Conservation (phyloP, 2,329 filamentous ascomycete genomes). For the Rugonectria rugulosa region DNA sequence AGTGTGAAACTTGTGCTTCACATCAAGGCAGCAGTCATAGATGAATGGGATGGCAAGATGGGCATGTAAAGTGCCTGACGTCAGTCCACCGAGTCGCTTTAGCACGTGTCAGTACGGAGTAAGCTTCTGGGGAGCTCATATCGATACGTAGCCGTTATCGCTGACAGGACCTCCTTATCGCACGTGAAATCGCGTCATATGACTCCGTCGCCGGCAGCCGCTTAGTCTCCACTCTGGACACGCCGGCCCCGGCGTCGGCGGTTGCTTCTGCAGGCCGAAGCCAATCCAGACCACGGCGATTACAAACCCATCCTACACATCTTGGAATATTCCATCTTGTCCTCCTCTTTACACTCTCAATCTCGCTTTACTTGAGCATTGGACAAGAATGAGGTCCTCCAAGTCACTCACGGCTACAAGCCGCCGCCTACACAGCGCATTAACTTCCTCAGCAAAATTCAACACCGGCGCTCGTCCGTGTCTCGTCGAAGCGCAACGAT, state of each 20-base stretch:
- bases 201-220: conserved; percentile 19
- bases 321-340: conserved; percentile 1
- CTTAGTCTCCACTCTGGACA: conserved; percentile 21
- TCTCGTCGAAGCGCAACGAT: conserved; percentile 2
- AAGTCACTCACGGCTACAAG: conserved; percentile 27
- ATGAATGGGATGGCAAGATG: not conserved
- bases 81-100: not conserved
- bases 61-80: not conserved
- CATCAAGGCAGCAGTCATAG: not conserved
- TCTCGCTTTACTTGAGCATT: not conserved
- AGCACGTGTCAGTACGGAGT: too few species aligned
- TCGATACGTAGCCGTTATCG: too few species aligned
- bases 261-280: conserved; percentile 3
- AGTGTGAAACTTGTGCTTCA: not conserved
- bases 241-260: conserved; percentile 28
- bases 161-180: too few species aligned
- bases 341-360: not conserved
- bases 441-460: conserved; percentile 6
- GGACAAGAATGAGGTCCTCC: conserved; percentile 32
- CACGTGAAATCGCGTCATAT: conserved; percentile 42
- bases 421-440: conserved; percentile 25
- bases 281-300: conserved; percentile 19
- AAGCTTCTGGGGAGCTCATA: too few species aligned
- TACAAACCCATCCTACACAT: conserved; percentile 32
- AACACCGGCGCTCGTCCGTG: conserved; percentile 11